These are phyloP conservation scores for Globisporangium parvum DNA, from an alignment of 352 stramenopile species.

Conservation along the genomic window DNA sequence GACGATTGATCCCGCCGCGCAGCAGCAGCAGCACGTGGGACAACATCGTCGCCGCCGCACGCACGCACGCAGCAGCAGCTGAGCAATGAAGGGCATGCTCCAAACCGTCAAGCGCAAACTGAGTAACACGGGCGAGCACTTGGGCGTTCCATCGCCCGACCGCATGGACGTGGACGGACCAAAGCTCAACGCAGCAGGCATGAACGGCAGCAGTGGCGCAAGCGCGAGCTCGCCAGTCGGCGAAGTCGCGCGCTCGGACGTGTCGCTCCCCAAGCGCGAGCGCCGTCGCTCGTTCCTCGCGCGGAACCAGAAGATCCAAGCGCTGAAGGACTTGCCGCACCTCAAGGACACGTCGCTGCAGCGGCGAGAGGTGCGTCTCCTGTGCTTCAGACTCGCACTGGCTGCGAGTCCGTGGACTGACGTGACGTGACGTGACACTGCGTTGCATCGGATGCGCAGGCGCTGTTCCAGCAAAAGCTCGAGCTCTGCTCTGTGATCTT, in stretches of 20 bases:
- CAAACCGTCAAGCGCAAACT: constrained; percentile 87
- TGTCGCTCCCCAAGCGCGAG: constrained; percentile 78
- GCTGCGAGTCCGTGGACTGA: background rate
- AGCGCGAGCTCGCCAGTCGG: constrained; percentile 37
- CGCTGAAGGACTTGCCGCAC: constrained; percentile 78
- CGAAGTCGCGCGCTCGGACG: constrained; percentile 74
- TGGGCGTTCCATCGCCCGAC: constrained; percentile 43
- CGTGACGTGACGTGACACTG: background rate
- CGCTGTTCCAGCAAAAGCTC: constrained; percentile 95
- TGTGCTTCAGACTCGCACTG: background rate
- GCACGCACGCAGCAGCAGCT: constrained; percentile 4
- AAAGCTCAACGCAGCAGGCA: constrained; percentile 17
- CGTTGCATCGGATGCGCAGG: constrained; percentile 26
- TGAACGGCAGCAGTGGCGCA: constrained; percentile 14
- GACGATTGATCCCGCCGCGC: no score
- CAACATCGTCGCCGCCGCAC: background rate
- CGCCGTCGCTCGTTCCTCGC: constrained; percentile 77
- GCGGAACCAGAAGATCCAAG: constrained; percentile 84
- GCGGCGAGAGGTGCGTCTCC: constrained; percentile 39
- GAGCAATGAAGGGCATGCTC: constrained; percentile 86
- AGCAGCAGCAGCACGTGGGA: background rate
- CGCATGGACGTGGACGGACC: constrained; percentile 56
- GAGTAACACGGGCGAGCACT: constrained; percentile 75
- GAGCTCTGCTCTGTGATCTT: constrained; percentile 95
- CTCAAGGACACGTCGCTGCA: constrained; percentile 84